These are phyloP conservation scores for Pseudonitzschia multistriata DNA, from an alignment of 108 stramenopile species.

Conservation along the genomic window DNA sequence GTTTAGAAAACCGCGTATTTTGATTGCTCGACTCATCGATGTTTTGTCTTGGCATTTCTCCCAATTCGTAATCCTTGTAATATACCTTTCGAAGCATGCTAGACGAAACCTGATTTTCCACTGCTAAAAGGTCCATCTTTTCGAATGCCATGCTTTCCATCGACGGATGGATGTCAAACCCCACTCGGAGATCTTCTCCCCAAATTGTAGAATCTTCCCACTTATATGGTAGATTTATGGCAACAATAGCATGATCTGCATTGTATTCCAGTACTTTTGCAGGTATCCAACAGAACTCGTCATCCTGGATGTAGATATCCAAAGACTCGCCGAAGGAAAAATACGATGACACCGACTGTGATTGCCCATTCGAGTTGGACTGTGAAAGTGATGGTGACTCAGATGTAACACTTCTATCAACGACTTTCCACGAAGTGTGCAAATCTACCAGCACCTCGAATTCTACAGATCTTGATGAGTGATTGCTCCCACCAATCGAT, in stretches of 20 bases:
- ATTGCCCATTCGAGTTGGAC: no score
- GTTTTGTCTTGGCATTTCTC: constrained; percentile 62
- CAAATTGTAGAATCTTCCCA: constrained; percentile 60
- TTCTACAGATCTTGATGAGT: neutral
- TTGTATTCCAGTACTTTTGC: constrained; percentile 49
- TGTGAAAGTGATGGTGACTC: neutral
- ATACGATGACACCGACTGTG: neutral
- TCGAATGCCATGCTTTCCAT: no score
- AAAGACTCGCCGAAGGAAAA: neutral
- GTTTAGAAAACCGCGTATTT: constrained; percentile 77
- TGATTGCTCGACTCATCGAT: constrained; percentile 38
- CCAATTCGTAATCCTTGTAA: constrained; percentile 55
- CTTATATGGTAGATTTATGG: constrained; percentile 37
- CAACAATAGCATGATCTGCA: constrained; percentile 43
- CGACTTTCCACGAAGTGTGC: neutral
- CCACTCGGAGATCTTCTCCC: neutral
- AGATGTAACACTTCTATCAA: neutral
- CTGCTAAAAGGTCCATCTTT: no score
- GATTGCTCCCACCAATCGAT: neutral
- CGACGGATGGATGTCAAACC: no score
- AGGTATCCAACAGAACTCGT: constrained; percentile 68
- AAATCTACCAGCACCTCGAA: neutral
- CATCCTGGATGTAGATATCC: constrained; percentile 61
- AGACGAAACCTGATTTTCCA: neutral
- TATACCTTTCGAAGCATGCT: constrained; percentile 26